These are phyloP conservation scores for Flaveria floridana DNA, from an alignment of 140 eudicot genomes.

Conservation along the genomic window DNA sequence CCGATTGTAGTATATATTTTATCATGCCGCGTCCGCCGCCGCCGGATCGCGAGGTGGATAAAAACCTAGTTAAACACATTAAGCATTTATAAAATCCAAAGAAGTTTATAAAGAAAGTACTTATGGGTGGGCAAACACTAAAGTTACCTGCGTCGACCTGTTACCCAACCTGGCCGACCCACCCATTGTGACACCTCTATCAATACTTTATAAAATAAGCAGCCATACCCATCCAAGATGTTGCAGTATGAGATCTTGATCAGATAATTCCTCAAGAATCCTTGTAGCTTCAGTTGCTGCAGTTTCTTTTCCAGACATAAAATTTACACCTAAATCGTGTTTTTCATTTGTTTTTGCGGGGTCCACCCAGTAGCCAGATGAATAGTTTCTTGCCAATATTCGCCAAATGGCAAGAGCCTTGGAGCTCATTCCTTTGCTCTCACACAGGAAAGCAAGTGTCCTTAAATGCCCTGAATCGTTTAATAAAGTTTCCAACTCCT, in stretches of 20 bases:
- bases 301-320: slow-evolving; percentile 50
- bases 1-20: too few relatives aligned
- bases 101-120: background rate
- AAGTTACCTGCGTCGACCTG: background rate
- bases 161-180: slow-evolving; percentile 8
- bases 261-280: slow-evolving; percentile 82
- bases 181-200: slow-evolving; percentile 15
- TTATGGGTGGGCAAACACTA: background rate
- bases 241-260: slow-evolving; percentile 70
- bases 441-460: slow-evolving; percentile 89
- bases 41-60: too few relatives aligned
- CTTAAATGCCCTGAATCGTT: slow-evolving; percentile 83
- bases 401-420: slow-evolving; percentile 95
- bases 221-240: slow-evolving; percentile 95
- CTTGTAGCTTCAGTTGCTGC: slow-evolving; percentile 86
- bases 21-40: too few relatives aligned
- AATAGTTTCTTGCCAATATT: slow-evolving; percentile 69
- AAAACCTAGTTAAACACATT: background rate
- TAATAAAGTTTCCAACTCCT: slow-evolving; percentile 84
- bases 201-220: background rate
- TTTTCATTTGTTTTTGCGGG: slow-evolving; percentile 34
- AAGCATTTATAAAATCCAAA: slow-evolving; percentile 10
- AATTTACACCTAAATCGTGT: slow-evolving; percentile 34
- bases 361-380: slow-evolving; percentile 53
- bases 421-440: slow-evolving; percentile 87